Conservation (phyloP, 2,329 filamentous ascomycete genomes). For the Mariannaea elegans region DNA sequence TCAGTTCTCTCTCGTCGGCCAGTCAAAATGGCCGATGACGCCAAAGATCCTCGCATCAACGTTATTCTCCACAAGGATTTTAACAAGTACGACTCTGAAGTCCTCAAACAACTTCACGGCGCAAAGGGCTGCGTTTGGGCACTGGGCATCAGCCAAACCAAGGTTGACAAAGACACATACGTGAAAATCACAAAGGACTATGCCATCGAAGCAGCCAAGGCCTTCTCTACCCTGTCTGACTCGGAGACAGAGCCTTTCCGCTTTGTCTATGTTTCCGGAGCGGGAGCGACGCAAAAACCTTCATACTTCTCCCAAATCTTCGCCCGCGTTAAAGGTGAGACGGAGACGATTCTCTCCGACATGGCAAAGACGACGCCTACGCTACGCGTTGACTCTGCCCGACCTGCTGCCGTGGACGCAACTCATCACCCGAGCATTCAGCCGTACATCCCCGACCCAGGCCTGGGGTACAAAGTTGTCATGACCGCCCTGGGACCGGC, state of each 20-base stretch:
- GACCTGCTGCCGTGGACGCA: conserved; percentile 68
- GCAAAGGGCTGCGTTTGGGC: conserved; percentile 80
- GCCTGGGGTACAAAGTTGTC: conserved; percentile 22
- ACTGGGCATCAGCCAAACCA: conserved; percentile 69
- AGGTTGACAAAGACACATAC: conserved; percentile 72
- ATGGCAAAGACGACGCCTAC: conserved; percentile 54
- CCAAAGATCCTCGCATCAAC: conserved; percentile 66
- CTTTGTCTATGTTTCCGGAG: conserved; percentile 76
- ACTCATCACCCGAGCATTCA: conserved; percentile 51
- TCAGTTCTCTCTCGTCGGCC: conserved; percentile 74
- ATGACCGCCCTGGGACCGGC: conserved; percentile 36
- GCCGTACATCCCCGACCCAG: conserved; percentile 50
- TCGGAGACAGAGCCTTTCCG: conserved; percentile 62
- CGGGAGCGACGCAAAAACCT: conserved; percentile 66
- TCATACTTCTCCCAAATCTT: conserved; percentile 65
- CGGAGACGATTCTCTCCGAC: conserved; percentile 66
- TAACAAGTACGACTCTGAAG: conserved; percentile 61
- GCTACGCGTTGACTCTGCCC: conserved; percentile 64
- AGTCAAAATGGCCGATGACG: conserved; percentile 67
- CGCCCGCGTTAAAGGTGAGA: conserved; percentile 72
- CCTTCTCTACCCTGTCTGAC: conserved; percentile 60
- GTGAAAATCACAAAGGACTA: conserved; percentile 74
- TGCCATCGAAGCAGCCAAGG: conserved; percentile 68
- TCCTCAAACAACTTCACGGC: conserved; percentile 68
- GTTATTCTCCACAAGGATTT: conserved; percentile 78